Evolutionary conservation across 768 basidiomycete genomes (phyloP), one percentile per base, ranked within the genome.

Genomic region (Naganishia vishniacii): DNA sequence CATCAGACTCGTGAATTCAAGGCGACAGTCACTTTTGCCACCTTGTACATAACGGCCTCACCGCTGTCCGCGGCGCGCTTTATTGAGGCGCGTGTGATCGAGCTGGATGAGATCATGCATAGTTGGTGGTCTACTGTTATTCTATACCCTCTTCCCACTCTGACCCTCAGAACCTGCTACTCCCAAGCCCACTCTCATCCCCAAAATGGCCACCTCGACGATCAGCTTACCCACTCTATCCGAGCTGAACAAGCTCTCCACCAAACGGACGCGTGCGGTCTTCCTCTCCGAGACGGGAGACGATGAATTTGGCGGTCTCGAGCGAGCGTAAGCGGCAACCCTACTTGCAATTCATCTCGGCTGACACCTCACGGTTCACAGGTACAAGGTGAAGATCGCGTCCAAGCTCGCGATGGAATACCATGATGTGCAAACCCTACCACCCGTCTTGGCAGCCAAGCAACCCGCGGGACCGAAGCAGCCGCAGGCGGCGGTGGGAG

Each of bases 381-480:
- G 77, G 16, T 68, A 73, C 68, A 75, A 76, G 58, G 61, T 73
- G 46, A 75, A 75, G 37, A 77, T 95, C 37, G 81, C 90, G 2
- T 84, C 88, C 49, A 95, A 95, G 81, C 87, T 97, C 31, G 82
- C 85, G 34, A 85, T 90, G 73, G 94, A 98, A 79, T 99, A 92
- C 77, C 82, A 83, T 48, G 85, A 95, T 74, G 88, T 82, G 73
- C 89, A 88, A 74, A 84, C 86, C 29, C 84, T 98, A 1, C 94
- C 94, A 0, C 78, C 89, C 3, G 84, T 88, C 1, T 79, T 97
- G 34, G 79, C 89, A 31, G 80, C 86, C 0, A 91, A 95, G 66
- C 63, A 58, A 60, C 85, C 90, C 2, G 62, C 48, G 6, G 63
- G 60, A 18, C 92, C 94, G 0, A 83, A 86, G 44, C 81, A 86